phyloP scores from a whole-genome alignment of 306 rosid genomes.

The Malus fusca region DNA sequence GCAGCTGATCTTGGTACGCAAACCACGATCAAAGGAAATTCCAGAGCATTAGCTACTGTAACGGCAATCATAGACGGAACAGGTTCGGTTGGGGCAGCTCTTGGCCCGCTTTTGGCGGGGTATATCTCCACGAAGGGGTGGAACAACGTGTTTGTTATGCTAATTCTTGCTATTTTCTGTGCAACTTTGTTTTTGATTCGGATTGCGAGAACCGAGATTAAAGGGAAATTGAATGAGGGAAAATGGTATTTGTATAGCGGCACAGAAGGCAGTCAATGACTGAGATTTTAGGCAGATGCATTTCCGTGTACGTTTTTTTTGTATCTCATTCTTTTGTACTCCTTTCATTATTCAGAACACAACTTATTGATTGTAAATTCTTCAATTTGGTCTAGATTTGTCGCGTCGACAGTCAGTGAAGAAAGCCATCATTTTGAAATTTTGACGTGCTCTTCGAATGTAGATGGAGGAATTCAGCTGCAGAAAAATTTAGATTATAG shows the following conservation, averaged over 20 bases:
- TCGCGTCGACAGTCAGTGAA: too few species aligned
- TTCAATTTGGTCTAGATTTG: neutral
- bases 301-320: neutral
- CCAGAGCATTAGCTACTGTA: constrained; percentile 82
- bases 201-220: constrained; percentile 55
- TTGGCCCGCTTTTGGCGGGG: constrained; percentile 87
- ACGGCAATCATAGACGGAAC: constrained; percentile 92
- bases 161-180: constrained; percentile 52
- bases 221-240: constrained; percentile 40
- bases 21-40: constrained; percentile 32
- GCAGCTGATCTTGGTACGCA: constrained; percentile 90
- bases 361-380: neutral
- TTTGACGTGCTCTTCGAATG: too few species aligned
- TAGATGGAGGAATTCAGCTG: too few species aligned
- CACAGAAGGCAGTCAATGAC: constrained; percentile 8
- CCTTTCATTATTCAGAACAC: constrained; percentile 6
- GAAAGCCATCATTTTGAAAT: too few species aligned
- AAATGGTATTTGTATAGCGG: constrained; percentile 30
- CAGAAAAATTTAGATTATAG: too few species aligned
- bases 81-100: constrained; percentile 82
- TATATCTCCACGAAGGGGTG: constrained; percentile 66
- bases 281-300: neutral
- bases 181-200: constrained; percentile 62
- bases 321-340: constrained; percentile 1
- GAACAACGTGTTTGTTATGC: constrained; percentile 74